Evolutionary conservation across 2,329 filamentous ascomycete species (phyloP).

Genomic region (Diatrype stigma): DNA sequence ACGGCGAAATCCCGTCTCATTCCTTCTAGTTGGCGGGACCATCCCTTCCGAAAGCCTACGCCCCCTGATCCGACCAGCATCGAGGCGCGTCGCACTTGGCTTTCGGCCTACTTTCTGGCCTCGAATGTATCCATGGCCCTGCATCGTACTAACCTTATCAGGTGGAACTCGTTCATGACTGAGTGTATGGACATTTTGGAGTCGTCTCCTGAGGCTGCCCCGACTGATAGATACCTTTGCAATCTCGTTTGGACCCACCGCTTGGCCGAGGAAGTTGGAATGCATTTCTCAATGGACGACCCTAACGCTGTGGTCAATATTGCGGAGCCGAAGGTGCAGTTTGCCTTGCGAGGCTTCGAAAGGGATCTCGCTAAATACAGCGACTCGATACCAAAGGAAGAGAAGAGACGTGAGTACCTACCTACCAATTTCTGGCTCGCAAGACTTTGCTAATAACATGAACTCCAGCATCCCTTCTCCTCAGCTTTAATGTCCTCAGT

Average conservation of each 20-base stretch:
- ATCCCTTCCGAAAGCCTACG: slow-evolving; percentile 36
- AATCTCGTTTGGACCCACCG: slow-evolving; percentile 57
- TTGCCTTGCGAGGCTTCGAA: slow-evolving; percentile 62
- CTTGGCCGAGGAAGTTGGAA: slow-evolving; percentile 64
- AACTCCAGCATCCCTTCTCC: slow-evolving; percentile 51
- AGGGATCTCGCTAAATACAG: slow-evolving; percentile 59
- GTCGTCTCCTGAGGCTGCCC: slow-evolving; percentile 49
- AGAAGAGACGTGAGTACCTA: slow-evolving; percentile 51
- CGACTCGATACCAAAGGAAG: slow-evolving; percentile 46
- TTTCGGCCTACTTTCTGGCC: slow-evolving; percentile 56
- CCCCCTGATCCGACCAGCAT: slow-evolving; percentile 49
- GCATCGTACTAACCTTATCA: slow-evolving; percentile 56
- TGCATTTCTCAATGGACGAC: slow-evolving; percentile 66
- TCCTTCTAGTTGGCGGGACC: slow-evolving; percentile 36
- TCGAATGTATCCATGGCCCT: slow-evolving; percentile 58
- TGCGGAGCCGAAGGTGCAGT: slow-evolving; percentile 59
- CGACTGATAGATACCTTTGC: slow-evolving; percentile 54
- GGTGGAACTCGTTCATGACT: slow-evolving; percentile 57
- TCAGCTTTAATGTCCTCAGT: slow-evolving; percentile 62
- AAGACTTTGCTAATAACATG: slow-evolving; percentile 12
- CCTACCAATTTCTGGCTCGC: not conserved
- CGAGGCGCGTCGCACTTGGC: slow-evolving; percentile 54
- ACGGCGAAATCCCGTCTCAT: slow-evolving; percentile 33
- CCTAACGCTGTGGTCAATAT: slow-evolving; percentile 50
- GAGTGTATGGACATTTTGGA: slow-evolving; percentile 55